Conservation (phyloP, 2,329 filamentous ascomycete species). For the Nemania sp. region DNA sequence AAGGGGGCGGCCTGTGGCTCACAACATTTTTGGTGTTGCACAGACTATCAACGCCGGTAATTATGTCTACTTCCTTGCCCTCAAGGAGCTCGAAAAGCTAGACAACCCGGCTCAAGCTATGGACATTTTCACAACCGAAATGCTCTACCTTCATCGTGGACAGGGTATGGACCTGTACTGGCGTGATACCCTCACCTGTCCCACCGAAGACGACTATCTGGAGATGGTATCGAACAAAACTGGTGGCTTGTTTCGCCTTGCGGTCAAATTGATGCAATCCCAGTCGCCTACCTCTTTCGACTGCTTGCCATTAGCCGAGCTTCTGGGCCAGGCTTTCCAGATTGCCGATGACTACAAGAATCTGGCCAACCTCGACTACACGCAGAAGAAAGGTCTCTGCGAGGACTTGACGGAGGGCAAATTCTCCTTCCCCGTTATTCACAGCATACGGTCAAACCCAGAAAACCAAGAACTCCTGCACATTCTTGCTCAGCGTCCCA, state of each 20-base stretch:
- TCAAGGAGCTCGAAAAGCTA: conserved; percentile 74
- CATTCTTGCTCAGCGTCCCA: conserved; percentile 88
- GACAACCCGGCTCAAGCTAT: conserved; percentile 66
- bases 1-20: conserved; percentile 79
- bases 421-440: conserved; percentile 95
- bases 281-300: conserved; percentile 63
- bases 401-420: conserved; percentile 97
- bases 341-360: conserved; percentile 96
- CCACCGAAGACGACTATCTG: conserved; percentile 84
- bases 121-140: conserved; percentile 77
- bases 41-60: conserved; percentile 92
- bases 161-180: conserved; percentile 93
- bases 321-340: conserved; percentile 85
- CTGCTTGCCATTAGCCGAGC: conserved; percentile 82
- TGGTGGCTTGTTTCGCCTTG: conserved; percentile 81
- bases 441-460: conserved; percentile 80
- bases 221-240: conserved; percentile 95
- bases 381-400: conserved; percentile 87
- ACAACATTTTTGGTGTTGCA: conserved; percentile 82
- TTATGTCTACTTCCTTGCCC: conserved; percentile 82
- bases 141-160: conserved; percentile 83
- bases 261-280: conserved; percentile 86
- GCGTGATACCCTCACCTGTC: conserved; percentile 83
- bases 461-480: conserved; percentile 82
- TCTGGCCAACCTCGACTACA: conserved; percentile 74